Conservation (phyloP, 2,329 filamentous ascomycete species). For the Botryosphaeria agaves region DNA sequence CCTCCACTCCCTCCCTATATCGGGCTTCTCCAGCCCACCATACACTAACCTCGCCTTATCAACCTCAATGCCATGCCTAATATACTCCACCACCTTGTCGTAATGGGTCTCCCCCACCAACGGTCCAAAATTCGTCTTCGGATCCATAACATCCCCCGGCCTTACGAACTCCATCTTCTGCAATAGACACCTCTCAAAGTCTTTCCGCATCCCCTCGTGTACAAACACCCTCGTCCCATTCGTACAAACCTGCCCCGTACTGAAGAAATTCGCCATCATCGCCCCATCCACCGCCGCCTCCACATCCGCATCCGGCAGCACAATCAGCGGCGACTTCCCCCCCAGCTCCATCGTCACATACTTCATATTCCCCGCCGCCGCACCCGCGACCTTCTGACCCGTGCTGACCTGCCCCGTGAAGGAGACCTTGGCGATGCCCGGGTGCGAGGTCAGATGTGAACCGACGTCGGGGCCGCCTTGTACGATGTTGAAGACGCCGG, state of each 20-base stretch:
- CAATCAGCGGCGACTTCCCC: constrained; percentile 65
- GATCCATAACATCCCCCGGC: constrained; percentile 54
- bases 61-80: constrained; percentile 52
- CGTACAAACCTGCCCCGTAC: constrained; percentile 80
- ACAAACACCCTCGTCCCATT: constrained; percentile 84
- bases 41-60: constrained; percentile 60
- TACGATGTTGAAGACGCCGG: constrained; percentile 75
- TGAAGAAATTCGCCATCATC: constrained; percentile 92
- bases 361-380: constrained; percentile 66
- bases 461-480: constrained; percentile 68
- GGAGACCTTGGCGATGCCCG: constrained; percentile 63
- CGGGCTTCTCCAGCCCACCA: constrained; percentile 48
- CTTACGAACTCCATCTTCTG: constrained; percentile 55
- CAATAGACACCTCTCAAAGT: constrained; percentile 51
- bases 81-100: constrained; percentile 64
- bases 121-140: constrained; percentile 66
- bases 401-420: constrained; percentile 81
- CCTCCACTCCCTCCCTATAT: constrained; percentile 24
- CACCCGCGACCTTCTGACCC: constrained; percentile 61
- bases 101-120: constrained; percentile 58
- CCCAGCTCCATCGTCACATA: constrained; percentile 87
- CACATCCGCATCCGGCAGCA: constrained; percentile 64
- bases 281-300: constrained; percentile 73
- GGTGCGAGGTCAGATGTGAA: constrained; percentile 55
- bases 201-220: constrained; percentile 42